Conservation (phyloP, 2,329 filamentous ascomycete species). For the Cladosporium colombiae region DNA sequence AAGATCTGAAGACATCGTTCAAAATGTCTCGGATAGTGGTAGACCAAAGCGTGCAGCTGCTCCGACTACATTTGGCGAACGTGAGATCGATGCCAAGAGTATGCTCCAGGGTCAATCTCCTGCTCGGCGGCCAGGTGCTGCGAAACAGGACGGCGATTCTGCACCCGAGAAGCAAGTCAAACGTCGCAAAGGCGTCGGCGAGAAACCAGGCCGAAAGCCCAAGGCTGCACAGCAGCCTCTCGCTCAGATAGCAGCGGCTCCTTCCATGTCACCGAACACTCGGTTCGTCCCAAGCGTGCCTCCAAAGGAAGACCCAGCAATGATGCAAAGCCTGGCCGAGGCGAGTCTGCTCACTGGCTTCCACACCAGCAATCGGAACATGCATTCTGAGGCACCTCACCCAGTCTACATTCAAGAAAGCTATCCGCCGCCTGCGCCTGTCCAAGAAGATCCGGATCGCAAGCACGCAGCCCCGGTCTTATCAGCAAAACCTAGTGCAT, state of each 20-base stretch:
- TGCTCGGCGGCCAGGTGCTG: constrained; percentile 39
- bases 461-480: constrained; percentile 20
- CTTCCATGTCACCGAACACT: constrained; percentile 37
- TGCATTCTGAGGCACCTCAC: constrained; percentile 7
- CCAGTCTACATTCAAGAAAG: constrained; percentile 13
- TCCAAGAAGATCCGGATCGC: constrained; percentile 29
- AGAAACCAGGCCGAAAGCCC: constrained; percentile 42
- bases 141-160: constrained; percentile 28
- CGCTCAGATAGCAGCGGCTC: constrained; percentile 37
- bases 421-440: constrained; percentile 4
- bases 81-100: constrained; percentile 63
- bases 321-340: constrained; percentile 34
- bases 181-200: constrained; percentile 33
- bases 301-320: constrained; percentile 33
- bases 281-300: constrained; percentile 26
- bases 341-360: constrained; percentile 37
- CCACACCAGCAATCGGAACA: constrained; percentile 25
- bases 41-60: constrained; percentile 58
- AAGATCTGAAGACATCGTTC: constrained; percentile 38
- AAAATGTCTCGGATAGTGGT: constrained; percentile 48
- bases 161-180: constrained; percentile 38
- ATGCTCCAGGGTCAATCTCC: constrained; percentile 58
- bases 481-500: constrained; percentile 42
- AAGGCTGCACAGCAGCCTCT: constrained; percentile 42
- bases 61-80: constrained; percentile 71